Conservation (phyloP, 2,329 filamentous ascomycete species). For the Aureobasidium sp. region DNA sequence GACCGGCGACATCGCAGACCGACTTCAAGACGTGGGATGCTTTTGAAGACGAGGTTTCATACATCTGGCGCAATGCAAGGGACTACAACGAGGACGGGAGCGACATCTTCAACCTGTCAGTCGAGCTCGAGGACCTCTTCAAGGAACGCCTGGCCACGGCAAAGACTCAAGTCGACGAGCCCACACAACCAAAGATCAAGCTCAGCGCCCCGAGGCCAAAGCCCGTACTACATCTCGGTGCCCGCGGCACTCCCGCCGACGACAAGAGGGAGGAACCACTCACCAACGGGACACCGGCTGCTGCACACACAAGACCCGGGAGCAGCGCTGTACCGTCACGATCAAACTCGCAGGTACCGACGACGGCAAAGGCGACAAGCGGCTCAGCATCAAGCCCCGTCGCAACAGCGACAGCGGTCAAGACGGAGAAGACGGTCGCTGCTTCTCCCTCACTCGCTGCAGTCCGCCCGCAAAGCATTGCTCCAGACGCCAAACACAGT, state of each 20-base stretch:
- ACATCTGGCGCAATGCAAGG: conserved; percentile 82
- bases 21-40: conserved; percentile 77
- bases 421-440: conserved; percentile 31
- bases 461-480: conserved; percentile 32
- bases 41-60: conserved; percentile 71
- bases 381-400: conserved; percentile 24
- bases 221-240: conserved; percentile 30
- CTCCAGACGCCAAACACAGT: conserved; percentile 24
- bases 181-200: conserved; percentile 70
- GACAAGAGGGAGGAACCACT: conserved; percentile 49
- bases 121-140: conserved; percentile 72
- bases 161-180: conserved; percentile 64
- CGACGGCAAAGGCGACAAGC: background rate
- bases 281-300: conserved; percentile 32
- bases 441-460: conserved; percentile 39
- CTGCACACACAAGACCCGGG: conserved; percentile 23
- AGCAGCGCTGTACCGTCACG: conserved; percentile 27
- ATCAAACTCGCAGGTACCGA: conserved; percentile 19
- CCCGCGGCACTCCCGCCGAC: conserved; percentile 46
- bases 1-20: conserved; percentile 51
- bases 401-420: conserved; percentile 31
- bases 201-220: conserved; percentile 57
- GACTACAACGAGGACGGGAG: conserved; percentile 91
- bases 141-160: conserved; percentile 62
- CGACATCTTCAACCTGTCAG: conserved; percentile 69